A percentile compares a stretch with the other conserved stretches of the same genome.
Evolutionary conservation across 78 protist genomes (phyloP).

Genomic region (Protostelium mycophagum): DNA sequence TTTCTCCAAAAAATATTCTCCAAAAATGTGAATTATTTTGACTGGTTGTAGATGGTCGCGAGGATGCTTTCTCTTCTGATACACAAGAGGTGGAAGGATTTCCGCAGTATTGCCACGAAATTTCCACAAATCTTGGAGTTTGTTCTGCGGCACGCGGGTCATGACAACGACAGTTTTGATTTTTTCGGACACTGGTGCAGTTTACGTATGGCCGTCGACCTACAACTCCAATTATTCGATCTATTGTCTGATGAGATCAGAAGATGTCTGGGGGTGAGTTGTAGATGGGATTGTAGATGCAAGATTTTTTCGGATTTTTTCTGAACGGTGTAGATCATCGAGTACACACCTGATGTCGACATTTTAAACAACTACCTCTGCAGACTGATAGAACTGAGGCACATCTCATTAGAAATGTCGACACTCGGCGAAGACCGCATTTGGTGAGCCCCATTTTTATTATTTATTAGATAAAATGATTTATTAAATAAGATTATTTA

Average conservation of each 20-base stretch:
- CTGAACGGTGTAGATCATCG: neutral
- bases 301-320: neutral
- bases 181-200: neutral
- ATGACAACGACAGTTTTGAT: neutral
- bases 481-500: no score
- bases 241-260: neutral
- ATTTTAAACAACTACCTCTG: neutral
- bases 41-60: neutral
- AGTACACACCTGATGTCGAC: neutral
- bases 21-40: no score
- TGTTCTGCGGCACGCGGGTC: neutral
- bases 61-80: neutral
- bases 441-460: neutral
- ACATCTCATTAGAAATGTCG: neutral
- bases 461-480: no score
- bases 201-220: neutral
- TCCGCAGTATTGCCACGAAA: neutral
- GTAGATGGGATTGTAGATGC: neutral
- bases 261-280: neutral
- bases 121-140: neutral
- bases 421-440: neutral
- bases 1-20: no score
- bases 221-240: neutral
- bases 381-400: neutral
- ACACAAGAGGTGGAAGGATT: neutral